These are phyloP conservation scores for Aegilops speltoides DNA, from an alignment of 176 grass and related monocot species.

Conservation along the genomic window DNA sequence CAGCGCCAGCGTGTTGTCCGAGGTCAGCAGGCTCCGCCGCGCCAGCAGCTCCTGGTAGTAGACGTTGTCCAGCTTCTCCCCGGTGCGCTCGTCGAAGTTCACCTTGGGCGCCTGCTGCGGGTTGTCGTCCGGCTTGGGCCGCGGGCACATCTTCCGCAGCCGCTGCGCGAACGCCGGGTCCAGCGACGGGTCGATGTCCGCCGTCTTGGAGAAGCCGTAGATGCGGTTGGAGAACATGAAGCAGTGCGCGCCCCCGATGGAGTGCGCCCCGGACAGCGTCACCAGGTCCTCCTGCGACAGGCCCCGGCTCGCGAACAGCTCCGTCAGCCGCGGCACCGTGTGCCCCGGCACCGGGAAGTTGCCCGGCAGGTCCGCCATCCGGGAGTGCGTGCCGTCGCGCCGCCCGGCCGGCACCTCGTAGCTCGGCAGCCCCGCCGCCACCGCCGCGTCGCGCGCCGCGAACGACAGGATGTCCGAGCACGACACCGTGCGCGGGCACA, in stretches of 20 bases:
- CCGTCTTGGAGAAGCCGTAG: constrained; percentile 35
- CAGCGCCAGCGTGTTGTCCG: constrained; percentile 40
- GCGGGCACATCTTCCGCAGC: constrained; percentile 34
- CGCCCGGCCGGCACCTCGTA: constrained; percentile 41
- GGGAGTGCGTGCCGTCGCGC: constrained; percentile 43
- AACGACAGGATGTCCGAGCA: constrained; percentile 52
- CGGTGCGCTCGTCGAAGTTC: constrained; percentile 29
- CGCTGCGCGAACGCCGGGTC: not conserved
- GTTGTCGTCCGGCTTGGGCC: not conserved
- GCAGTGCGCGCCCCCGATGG: constrained; percentile 68
- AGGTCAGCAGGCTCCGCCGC: constrained; percentile 41
- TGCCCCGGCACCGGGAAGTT: constrained; percentile 40
- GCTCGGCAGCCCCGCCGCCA: constrained; percentile 18
- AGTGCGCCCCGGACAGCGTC: constrained; percentile 56
- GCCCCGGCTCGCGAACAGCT: constrained; percentile 24
- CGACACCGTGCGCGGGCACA: constrained; percentile 48
- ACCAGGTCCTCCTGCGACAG: constrained; percentile 53
- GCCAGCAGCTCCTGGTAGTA: constrained; percentile 53
- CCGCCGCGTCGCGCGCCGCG: constrained; percentile 51
- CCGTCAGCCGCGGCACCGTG: constrained; percentile 21
- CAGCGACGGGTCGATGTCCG: constrained; percentile 26
- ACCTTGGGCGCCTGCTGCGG: constrained; percentile 41
- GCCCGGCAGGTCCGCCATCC: constrained; percentile 31
- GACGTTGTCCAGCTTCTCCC: constrained; percentile 33
- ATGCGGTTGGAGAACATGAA: constrained; percentile 50